Evolutionary conservation across 2,329 filamentous ascomycete species (phyloP), one percentile per base, ranked within the genome.

Genomic region (Talaromyces sp.): DNA sequence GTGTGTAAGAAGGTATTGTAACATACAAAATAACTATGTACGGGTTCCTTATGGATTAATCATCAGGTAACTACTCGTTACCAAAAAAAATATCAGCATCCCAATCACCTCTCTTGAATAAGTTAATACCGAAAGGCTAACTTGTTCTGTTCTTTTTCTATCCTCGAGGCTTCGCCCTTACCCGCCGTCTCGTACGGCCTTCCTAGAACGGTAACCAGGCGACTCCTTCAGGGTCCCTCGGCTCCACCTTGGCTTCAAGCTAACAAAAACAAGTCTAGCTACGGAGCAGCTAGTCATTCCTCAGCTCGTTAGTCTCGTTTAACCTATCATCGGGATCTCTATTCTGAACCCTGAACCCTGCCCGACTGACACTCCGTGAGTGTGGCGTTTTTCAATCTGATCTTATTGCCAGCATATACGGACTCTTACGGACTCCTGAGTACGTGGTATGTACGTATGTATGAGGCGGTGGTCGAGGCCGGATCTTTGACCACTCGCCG

Each of bases 301-400:
- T 56, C 54, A 48, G 21, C 33, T 56, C 17, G 28, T n/a, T n/a
- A n/a, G n/a, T n/a, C n/a, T n/a, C n/a, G n/a, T n/a, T n/a, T 9
- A 52, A 13, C 48, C 48, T 52, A 52, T 52, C 19, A 52, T 39
- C 17, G 31, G 40, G 28, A 36, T 45, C 36, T 45, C 25, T 43
- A n/a, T 36, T 54, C 33, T 39, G 43, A 56, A 50, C 54, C 54
- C 54, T 56, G 54, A 50, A 56, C 43, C 43, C 28, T 50, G 53
- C 17, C 53, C 21, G 33, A 17, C 43, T 39, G 54, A 28, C n/a
- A n/a, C n/a, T n/a, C n/a, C n/a, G n/a, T n/a, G 10, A 50, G 21
- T 50, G 54, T 50, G 54, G 54, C 54, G 43, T 37, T 33, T 17
- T n/a, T 43, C 54, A 56, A 50, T 46, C 31, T 36, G 40, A 45